Percentiles rank a stretch among this genome's conserved stretches.
Evolutionary conservation across 805 yeast genomes (phyloP).

Genomic region (Zygoascus flipseniorum): DNA sequence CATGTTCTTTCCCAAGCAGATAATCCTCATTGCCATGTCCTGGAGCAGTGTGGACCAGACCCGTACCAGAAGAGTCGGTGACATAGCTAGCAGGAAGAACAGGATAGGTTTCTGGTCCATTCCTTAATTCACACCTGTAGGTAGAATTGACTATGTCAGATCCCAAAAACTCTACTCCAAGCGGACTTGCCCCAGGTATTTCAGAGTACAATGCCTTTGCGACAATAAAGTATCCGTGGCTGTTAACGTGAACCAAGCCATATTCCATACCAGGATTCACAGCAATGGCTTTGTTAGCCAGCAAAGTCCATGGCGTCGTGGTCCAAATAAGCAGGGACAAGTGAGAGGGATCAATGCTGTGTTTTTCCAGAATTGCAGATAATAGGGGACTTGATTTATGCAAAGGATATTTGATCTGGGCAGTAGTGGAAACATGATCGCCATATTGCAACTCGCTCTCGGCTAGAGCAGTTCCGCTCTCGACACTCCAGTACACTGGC

Average conservation of each 20-base stretch:
- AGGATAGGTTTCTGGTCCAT: constrained; percentile 37
- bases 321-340: constrained; percentile 65
- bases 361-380: not conserved
- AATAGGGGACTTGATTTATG: constrained; percentile 8
- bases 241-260: constrained; percentile 34
- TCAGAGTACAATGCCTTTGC: constrained; percentile 32
- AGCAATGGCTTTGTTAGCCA: constrained; percentile 78
- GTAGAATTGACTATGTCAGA: constrained; percentile 29
- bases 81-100: constrained; percentile 78
- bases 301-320: constrained; percentile 96
- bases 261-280: constrained; percentile 53
- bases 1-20: constrained; percentile 50
- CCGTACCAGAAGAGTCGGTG: constrained; percentile 76
- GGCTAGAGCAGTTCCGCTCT: constrained; percentile 87
- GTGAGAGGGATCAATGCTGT: not conserved
- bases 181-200: constrained; percentile 6
- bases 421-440: constrained; percentile 62
- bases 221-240: constrained; percentile 45
- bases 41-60: constrained; percentile 94
- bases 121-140: constrained; percentile 52
- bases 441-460: constrained; percentile 94
- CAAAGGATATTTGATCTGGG: constrained; percentile 59
- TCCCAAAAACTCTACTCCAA: constrained; percentile 34
- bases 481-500: constrained; percentile 98
- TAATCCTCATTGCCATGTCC: constrained; percentile 97